phyloP scores from a whole-genome alignment of 2,329 filamentous ascomycete genomes.

The Leptographium procerum region DNA sequence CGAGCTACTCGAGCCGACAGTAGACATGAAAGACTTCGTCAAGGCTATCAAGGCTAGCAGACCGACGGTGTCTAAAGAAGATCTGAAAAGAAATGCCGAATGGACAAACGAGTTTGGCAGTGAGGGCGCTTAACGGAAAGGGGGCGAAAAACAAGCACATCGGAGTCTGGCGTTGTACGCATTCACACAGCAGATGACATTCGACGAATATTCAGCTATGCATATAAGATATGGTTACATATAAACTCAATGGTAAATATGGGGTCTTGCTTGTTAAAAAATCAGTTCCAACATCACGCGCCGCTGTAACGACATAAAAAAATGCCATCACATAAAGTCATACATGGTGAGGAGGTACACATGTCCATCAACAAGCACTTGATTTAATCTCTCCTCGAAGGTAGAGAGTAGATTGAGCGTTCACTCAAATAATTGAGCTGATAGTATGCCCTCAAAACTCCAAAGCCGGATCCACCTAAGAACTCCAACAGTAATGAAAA shows the following conservation, averaged over 20 bases:
- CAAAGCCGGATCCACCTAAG: not conserved
- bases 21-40: conserved; percentile 84
- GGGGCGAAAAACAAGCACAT: not conserved
- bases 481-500: not conserved
- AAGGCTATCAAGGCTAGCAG: conserved; percentile 80
- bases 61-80: conserved; percentile 81
- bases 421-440: not conserved
- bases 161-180: conserved; percentile 1
- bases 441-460: not conserved
- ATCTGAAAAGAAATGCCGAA: conserved; percentile 72
- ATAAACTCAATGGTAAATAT: not conserved
- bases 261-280: not conserved
- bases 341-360: not conserved
- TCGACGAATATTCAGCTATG: not conserved
- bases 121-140: conserved; percentile 52
- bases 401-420: not conserved
- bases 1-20: conserved; percentile 71
- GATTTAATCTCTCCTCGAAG: not conserved
- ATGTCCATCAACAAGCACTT: not conserved
- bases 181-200: not conserved
- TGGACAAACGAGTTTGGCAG: conserved; percentile 97
- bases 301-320: not conserved
- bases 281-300: not conserved
- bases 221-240: not conserved
- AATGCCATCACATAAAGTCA: not conserved